Percentiles rank a stretch among this genome's conserved stretches.
These are phyloP conservation scores for Dalbergia oliveri DNA, from an alignment of 306 rosid species.

Conservation along the genomic window DNA sequence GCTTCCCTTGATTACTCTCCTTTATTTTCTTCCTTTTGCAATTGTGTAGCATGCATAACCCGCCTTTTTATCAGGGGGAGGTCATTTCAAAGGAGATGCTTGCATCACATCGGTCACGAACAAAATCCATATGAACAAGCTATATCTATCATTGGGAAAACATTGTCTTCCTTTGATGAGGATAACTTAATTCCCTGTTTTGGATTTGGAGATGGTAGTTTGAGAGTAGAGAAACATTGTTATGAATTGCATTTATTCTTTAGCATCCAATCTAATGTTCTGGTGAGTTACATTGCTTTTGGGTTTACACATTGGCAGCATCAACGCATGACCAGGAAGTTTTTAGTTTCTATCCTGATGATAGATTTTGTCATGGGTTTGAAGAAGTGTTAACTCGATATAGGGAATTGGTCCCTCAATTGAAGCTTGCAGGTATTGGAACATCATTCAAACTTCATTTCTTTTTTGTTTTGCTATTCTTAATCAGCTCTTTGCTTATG, in stretches of 20 bases:
- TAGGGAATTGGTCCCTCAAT: conserved; percentile 80
- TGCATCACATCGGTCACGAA: conserved; percentile 86
- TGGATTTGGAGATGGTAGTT: conserved; percentile 96
- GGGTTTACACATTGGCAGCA: conserved; percentile 66
- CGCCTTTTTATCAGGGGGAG: conserved; percentile 62
- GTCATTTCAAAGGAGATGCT: conserved; percentile 87
- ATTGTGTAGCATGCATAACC: conserved; percentile 42
- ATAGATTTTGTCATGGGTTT: conserved; percentile 86
- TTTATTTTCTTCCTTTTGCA: conserved; percentile 31
- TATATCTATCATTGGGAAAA: conserved; percentile 90
- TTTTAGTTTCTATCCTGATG: conserved; percentile 87
- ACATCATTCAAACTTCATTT: conserved; percentile 29
- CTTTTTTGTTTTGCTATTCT: neutral
- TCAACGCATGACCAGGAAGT: conserved; percentile 96
- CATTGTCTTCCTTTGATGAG: conserved; percentile 87
- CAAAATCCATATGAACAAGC: conserved; percentile 98
- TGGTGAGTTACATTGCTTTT: conserved; percentile 25
- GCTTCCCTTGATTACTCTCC: conserved; percentile 37
- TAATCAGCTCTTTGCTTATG: conserved; percentile 30
- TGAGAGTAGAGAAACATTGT: conserved; percentile 9
- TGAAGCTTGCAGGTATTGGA: conserved; percentile 85
- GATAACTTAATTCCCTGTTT: conserved; percentile 94
- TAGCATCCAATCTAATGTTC: conserved; percentile 18
- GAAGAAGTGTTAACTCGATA: conserved; percentile 88
- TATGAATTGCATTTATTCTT: conserved; percentile 8